Conservation (phyloP, 2,329 filamentous ascomycete genomes). For the Aspergillus japonicus region DNA sequence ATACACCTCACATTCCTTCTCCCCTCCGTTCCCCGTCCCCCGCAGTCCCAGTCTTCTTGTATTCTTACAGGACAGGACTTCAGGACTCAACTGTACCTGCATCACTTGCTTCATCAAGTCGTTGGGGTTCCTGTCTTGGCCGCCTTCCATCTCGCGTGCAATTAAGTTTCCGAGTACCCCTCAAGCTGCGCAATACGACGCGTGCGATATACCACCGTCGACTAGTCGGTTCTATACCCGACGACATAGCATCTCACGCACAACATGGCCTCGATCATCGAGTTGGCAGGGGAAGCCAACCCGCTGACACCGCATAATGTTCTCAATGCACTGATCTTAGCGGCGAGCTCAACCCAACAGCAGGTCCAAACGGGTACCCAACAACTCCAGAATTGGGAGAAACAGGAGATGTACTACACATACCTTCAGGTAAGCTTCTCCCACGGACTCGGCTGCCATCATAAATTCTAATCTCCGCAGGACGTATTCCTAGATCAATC, state of each 20-base stretch:
- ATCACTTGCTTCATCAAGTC: slow-evolving; percentile 2
- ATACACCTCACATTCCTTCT: too few relatives aligned
- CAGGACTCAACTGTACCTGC: not conserved
- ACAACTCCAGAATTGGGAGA: slow-evolving; percentile 72
- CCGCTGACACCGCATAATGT: slow-evolving; percentile 65
- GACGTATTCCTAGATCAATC: slow-evolving; percentile 77
- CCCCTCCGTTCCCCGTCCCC: too few relatives aligned
- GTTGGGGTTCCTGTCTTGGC: slow-evolving; percentile 1
- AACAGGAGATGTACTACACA: slow-evolving; percentile 63
- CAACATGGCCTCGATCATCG: slow-evolving; percentile 68
- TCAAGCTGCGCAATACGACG: slow-evolving; percentile 1
- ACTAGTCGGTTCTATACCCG: slow-evolving; percentile 3
- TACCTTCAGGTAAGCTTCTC: slow-evolving; percentile 60
- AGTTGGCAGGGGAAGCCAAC: slow-evolving; percentile 78
- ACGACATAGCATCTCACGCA: slow-evolving; percentile 12
- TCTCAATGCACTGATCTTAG: slow-evolving; percentile 62
- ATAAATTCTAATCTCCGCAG: slow-evolving; percentile 43
- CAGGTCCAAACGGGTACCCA: slow-evolving; percentile 65
- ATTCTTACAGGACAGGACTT: not conserved
- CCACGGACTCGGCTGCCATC: not conserved
- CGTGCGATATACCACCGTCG: not conserved
- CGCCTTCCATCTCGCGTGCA: slow-evolving; percentile 5
- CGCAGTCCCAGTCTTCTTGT: too few relatives aligned
- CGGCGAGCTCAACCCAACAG: slow-evolving; percentile 63
- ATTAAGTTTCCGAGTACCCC: slow-evolving; percentile 2